Percentiles rank a stretch among this genome's conserved stretches.
phyloP scores from a whole-genome alignment of 192 early-diverging fungal species.

The Cetraspora pellucida region DNA sequence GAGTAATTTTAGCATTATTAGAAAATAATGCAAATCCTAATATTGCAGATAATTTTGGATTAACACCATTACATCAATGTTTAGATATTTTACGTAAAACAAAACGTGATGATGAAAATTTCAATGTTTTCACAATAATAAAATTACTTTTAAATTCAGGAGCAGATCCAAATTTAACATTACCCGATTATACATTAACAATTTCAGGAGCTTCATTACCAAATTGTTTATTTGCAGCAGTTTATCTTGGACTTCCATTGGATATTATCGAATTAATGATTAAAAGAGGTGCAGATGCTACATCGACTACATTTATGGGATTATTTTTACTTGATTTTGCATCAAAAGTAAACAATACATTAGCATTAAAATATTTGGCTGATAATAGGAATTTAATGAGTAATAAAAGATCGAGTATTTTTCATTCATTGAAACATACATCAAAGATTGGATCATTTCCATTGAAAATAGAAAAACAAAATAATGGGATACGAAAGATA shows the following conservation, averaged over 20 bases:
- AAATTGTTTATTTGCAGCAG: slow-evolving; percentile 20
- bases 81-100: background rate
- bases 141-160: background rate
- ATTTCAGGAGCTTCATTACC: slow-evolving; percentile 6
- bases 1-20: slow-evolving; percentile 4
- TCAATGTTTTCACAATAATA: background rate
- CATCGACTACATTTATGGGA: slow-evolving; percentile 1
- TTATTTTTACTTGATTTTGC: slow-evolving; percentile 20
- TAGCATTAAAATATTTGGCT: background rate
- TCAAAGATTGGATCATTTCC: background rate
- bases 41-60: background rate
- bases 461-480: too few species aligned
- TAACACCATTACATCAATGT: slow-evolving; percentile 15
- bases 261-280: slow-evolving; percentile 21
- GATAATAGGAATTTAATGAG: slow-evolving; percentile 4
- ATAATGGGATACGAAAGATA: too few species aligned
- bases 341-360: slow-evolving; percentile 2
- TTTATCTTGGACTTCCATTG: slow-evolving; percentile 15
- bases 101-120: background rate
- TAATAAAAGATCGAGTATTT: background rate
- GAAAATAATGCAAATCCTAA: slow-evolving; percentile 20
- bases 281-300: slow-evolving; percentile 5
- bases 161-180: slow-evolving; percentile 9
- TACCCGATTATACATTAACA: slow-evolving; percentile 3
- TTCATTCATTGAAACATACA: background rate